These are phyloP conservation scores for Fistulinella prunicolor DNA, from an alignment of 768 basidiomycete genomes.

Conservation along the genomic window DNA sequence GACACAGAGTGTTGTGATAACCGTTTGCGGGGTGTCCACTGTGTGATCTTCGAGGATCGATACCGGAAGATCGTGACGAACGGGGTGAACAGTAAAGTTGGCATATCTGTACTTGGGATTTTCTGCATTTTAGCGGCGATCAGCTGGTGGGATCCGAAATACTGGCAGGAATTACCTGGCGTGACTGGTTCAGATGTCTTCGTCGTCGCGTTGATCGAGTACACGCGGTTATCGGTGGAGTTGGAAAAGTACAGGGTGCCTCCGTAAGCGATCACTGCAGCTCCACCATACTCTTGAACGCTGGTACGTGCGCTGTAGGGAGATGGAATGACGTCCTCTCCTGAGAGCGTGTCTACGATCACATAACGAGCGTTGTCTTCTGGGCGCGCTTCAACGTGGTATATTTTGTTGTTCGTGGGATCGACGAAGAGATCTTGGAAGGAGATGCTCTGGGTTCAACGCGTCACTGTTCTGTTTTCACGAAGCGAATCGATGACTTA, in stretches of 20 bases:
- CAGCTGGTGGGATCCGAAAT: not conserved
- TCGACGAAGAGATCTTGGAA: constrained; percentile 53
- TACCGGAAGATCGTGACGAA: constrained; percentile 49
- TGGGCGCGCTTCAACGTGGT: constrained; percentile 60
- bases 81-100: constrained; percentile 57
- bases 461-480: constrained; percentile 1
- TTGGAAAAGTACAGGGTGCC: constrained; percentile 60
- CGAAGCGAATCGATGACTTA: constrained; percentile 19
- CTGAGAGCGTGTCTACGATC: constrained; percentile 48
- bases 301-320: constrained; percentile 55
- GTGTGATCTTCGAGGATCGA: constrained; percentile 75
- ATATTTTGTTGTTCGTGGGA: constrained; percentile 41
- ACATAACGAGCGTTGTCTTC: constrained; percentile 53
- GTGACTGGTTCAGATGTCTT: constrained; percentile 47
- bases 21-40: constrained; percentile 29
- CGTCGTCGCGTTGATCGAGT: constrained; percentile 31
- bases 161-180: constrained; percentile 47
- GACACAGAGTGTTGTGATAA: constrained; percentile 53
- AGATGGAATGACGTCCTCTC: constrained; percentile 49
- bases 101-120: constrained; percentile 52
- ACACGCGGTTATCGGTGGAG: constrained; percentile 51
- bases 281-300: constrained; percentile 76
- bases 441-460: constrained; percentile 24
- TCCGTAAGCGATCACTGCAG: constrained; percentile 49
- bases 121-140: constrained; percentile 5